phyloP scores from a whole-genome alignment of 2,329 filamentous ascomycete species.

The Rachicladosporium sp. region DNA sequence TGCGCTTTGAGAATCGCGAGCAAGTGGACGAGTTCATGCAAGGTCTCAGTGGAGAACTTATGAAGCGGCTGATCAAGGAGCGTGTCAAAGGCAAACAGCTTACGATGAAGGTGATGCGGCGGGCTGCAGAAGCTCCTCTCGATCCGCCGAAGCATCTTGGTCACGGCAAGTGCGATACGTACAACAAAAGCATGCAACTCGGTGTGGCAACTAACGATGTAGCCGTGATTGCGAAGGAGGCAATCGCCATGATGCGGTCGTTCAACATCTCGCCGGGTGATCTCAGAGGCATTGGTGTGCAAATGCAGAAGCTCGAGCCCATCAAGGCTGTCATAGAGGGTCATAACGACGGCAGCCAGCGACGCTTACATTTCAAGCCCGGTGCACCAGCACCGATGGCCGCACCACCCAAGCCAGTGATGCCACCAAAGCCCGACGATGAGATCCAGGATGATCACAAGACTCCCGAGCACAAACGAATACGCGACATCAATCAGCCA shows the following conservation, averaged over 20 bases:
- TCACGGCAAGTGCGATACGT: slow-evolving; percentile 87
- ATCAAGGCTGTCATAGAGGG: slow-evolving; percentile 50
- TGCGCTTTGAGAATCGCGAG: slow-evolving; percentile 80
- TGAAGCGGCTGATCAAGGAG: slow-evolving; percentile 68
- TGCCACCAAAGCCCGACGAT: slow-evolving; percentile 10
- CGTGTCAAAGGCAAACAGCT: slow-evolving; percentile 76
- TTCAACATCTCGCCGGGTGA: slow-evolving; percentile 83
- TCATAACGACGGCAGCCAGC: slow-evolving; percentile 60
- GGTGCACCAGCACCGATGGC: slow-evolving; percentile 15
- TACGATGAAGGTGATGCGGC: slow-evolving; percentile 89
- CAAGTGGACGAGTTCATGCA: slow-evolving; percentile 87
- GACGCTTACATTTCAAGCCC: slow-evolving; percentile 58
- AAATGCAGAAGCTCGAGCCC: slow-evolving; percentile 84
- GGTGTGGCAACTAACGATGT: slow-evolving; percentile 72
- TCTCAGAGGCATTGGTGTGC: slow-evolving; percentile 80
- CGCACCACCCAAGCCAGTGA: slow-evolving; percentile 17
- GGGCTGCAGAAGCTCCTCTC: slow-evolving; percentile 72
- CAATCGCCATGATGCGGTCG: slow-evolving; percentile 68
- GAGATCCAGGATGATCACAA: slow-evolving; percentile 34
- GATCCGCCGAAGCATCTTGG: slow-evolving; percentile 89
- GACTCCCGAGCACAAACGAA: slow-evolving; percentile 24
- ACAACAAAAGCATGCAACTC: slow-evolving; percentile 75
- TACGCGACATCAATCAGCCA: slow-evolving; percentile 17
- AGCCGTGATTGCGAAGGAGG: slow-evolving; percentile 63
- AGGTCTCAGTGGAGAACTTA: slow-evolving; percentile 74